Evolutionary conservation across 1,284 basidiomycete species (phyloP).

Genomic region (Naganishia liquefaciens): DNA sequence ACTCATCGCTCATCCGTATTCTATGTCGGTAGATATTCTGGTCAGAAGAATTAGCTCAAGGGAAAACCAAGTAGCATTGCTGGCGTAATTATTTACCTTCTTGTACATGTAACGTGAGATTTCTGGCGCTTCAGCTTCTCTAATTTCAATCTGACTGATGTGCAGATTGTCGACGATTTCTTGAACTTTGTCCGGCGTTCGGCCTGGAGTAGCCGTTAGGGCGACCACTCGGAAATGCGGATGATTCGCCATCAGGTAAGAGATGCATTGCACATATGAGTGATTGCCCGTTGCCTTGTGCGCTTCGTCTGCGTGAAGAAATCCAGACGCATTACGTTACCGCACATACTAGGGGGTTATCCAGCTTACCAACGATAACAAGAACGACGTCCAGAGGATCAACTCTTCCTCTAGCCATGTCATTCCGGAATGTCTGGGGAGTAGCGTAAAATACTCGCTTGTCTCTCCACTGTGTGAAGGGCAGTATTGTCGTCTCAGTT

Average conservation of each 20-base stretch:
- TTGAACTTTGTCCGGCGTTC: constrained; percentile 83
- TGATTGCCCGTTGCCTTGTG: constrained; percentile 92
- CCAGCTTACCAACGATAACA: constrained; percentile 64
- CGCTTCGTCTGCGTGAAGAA: constrained; percentile 73
- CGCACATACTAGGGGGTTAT: constrained; percentile 9
- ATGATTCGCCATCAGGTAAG: constrained; percentile 88
- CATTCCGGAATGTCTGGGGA: constrained; percentile 92
- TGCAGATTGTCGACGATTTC: constrained; percentile 91
- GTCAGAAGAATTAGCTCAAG: background rate
- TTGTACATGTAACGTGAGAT: constrained; percentile 82
- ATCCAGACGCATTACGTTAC: background rate
- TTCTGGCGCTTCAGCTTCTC: constrained; percentile 88
- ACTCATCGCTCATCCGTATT: constrained; percentile 63
- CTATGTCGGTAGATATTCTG: constrained; percentile 70
- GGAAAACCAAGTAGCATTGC: background rate
- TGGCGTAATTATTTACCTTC: constrained; percentile 62
- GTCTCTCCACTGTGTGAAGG: constrained; percentile 52
- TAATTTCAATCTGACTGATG: constrained; percentile 92
- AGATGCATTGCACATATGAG: constrained; percentile 86
- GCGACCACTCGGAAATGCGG: constrained; percentile 91
- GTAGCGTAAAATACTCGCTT: constrained; percentile 98
- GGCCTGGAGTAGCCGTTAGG: constrained; percentile 91
- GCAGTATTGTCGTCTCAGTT: background rate
- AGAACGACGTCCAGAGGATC: constrained; percentile 74
- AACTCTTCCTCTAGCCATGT: constrained; percentile 71